Evolutionary conservation across 345 rosid species (phyloP), one percentile per base, ranked within the genome.

Genomic region (Camelina sativa): DNA sequence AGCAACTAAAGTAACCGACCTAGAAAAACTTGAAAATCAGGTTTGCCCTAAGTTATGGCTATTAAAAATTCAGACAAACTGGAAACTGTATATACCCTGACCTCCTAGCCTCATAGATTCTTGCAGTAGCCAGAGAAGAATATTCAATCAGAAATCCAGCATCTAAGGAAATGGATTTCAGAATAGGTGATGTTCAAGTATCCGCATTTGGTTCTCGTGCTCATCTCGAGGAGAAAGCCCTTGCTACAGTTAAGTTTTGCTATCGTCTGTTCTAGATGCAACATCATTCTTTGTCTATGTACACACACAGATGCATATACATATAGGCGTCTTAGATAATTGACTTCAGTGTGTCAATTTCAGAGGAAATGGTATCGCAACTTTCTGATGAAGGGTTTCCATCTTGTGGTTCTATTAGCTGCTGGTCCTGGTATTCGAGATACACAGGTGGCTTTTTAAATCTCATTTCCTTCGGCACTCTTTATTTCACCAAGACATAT

Each of bases 331-430:
- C 50, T 53, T 52, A 37, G 58, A 71, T 84, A 60, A 84, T 57
- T 41, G 46, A 56, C 55, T 79, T 66, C 8, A 3, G 10, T 52
- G 6, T 78, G 65, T 56, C 10, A 17, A 67, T 85, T 81, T 67
- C 91, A 95, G 99, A 90, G 98, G 82, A 95, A 95, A 83, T 90
- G 98, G 98, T 85, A 92, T 80, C 99, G 98, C 65, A 95, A 95
- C 76, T 87, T 92, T 77, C 64, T 95, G 74, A 95, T 95, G 98
- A 95, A 92, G 84, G 99, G 98, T 44, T 95, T 95, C 79, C 98
- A 95, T 82, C 79, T 95, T 12, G 97, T 90, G 74, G 99, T 95
- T 77, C 78, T 92, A 68, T 62, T 95, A 48, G 72, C 91, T 72
- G 93, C 97, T 69, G 98, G 99, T 75, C 86, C 97, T 79, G 99